phyloP scores from a whole-genome alignment of 2,329 filamentous ascomycete species.

The Botrytis byssoidea region DNA sequence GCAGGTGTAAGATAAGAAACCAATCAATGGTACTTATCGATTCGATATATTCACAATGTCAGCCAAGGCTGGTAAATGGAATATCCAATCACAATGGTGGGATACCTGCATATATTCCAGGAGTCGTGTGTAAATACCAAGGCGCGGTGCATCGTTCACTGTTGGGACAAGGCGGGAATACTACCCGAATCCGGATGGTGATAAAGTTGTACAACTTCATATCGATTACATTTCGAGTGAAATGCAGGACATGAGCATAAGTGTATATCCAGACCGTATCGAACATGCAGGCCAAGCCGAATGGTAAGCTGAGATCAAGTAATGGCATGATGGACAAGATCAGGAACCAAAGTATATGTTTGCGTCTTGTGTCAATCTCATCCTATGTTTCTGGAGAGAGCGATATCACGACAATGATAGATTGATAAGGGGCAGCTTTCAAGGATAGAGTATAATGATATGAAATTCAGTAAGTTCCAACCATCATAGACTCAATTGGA shows the following conservation, averaged over 20 bases:
- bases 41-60: not conserved
- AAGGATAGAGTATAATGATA: not conserved
- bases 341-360: not conserved
- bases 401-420: not conserved
- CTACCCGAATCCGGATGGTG: slow-evolving; percentile 3
- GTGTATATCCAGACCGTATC: not conserved
- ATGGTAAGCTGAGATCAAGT: not conserved
- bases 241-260: not conserved
- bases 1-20: not conserved
- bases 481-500: not conserved
- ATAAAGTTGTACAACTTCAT: not conserved
- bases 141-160: not conserved
- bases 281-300: not conserved
- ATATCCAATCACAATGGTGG: slow-evolving; percentile 1
- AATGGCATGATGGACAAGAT: not conserved
- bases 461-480: not conserved
- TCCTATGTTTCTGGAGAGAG: not conserved
- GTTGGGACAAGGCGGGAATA: slow-evolving; percentile 7
- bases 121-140: not conserved
- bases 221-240: not conserved
- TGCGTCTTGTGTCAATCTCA: not conserved
- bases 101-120: slow-evolving; percentile 3
- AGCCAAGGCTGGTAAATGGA: slow-evolving; percentile 9
- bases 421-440: not conserved
- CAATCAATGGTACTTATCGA: not conserved